Conservation (phyloP, 2,329 filamentous ascomycete genomes). For the Fusarium sp. region DNA sequence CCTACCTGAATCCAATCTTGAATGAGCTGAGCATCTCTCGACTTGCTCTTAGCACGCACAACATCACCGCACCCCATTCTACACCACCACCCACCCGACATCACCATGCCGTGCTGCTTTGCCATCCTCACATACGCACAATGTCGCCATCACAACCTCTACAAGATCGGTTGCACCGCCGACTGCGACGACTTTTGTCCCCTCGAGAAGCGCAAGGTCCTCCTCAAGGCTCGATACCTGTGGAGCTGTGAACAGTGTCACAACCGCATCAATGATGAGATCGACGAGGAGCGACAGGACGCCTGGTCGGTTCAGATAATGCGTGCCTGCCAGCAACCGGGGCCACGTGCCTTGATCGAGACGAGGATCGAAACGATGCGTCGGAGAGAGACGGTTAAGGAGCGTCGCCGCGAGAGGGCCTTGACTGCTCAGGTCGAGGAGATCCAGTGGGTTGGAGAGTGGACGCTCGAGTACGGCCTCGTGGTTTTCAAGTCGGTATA, state of each 20-base stretch:
- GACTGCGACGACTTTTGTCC: slow-evolving; percentile 40
- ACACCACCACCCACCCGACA: background rate
- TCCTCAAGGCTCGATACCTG: slow-evolving; percentile 34
- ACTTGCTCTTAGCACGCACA: background rate
- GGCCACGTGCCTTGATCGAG: background rate
- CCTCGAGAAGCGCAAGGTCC: slow-evolving; percentile 29
- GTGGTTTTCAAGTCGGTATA: slow-evolving; percentile 34
- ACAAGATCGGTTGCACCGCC: slow-evolving; percentile 44
- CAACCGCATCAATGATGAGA: background rate
- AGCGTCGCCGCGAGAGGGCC: slow-evolving; percentile 4
- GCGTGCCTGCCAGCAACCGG: background rate
- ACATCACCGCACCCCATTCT: background rate
- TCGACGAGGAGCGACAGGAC: slow-evolving; percentile 12
- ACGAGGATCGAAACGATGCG: slow-evolving; percentile 9
- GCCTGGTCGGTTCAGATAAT: slow-evolving; percentile 16
- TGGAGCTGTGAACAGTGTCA: slow-evolving; percentile 45
- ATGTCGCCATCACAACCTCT: slow-evolving; percentile 42
- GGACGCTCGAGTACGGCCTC: slow-evolving; percentile 41
- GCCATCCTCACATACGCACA: slow-evolving; percentile 38
- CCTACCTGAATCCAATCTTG: background rate
- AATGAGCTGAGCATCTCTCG: background rate
- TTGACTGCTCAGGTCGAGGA: slow-evolving; percentile 35
- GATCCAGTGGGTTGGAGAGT: slow-evolving; percentile 41
- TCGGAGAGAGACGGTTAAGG: slow-evolving; percentile 11
- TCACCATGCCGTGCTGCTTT: slow-evolving; percentile 46